phyloP scores from a whole-genome alignment of 202 grass and related monocot species.

The Zizania palustris region DNA sequence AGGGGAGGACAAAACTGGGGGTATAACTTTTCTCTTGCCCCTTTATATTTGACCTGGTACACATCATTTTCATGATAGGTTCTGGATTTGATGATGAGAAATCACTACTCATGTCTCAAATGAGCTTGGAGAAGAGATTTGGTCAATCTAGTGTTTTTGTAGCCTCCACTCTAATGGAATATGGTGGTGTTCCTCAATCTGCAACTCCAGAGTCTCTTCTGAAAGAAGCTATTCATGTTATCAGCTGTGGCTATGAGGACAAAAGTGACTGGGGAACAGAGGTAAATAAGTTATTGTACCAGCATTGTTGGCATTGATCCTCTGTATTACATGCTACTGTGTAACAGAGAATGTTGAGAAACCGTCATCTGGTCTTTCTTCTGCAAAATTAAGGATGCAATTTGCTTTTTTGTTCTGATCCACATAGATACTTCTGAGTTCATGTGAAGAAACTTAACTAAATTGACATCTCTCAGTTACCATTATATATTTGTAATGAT shows the following conservation, averaged over 20 bases:
- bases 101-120: constrained; percentile 99
- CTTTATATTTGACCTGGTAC: background rate
- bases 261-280: constrained; percentile 91
- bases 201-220: constrained; percentile 94
- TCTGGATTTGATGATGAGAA: constrained; percentile 99
- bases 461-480: constrained; percentile 18
- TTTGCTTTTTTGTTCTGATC: background rate
- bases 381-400: background rate
- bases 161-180: constrained; percentile 97
- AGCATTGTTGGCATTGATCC: background rate
- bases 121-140: constrained; percentile 99
- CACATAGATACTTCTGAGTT: background rate
- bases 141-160: constrained; percentile 91
- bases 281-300: constrained; percentile 46
- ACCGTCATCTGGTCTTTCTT: background rate
- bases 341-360: constrained; percentile 17
- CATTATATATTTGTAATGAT: constrained; percentile 14
- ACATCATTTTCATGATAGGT: constrained; percentile 57
- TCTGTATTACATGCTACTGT: background rate
- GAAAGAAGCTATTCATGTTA: constrained; percentile 99
- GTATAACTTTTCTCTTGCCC: too few relatives aligned
- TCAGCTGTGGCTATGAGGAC: constrained; percentile 97
- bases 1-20: too few relatives aligned
- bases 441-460: background rate
- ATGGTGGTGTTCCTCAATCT: constrained; percentile 97